phyloP scores from a whole-genome alignment of 2,329 filamentous ascomycete genomes.

The Aaosphaeria arxii region DNA sequence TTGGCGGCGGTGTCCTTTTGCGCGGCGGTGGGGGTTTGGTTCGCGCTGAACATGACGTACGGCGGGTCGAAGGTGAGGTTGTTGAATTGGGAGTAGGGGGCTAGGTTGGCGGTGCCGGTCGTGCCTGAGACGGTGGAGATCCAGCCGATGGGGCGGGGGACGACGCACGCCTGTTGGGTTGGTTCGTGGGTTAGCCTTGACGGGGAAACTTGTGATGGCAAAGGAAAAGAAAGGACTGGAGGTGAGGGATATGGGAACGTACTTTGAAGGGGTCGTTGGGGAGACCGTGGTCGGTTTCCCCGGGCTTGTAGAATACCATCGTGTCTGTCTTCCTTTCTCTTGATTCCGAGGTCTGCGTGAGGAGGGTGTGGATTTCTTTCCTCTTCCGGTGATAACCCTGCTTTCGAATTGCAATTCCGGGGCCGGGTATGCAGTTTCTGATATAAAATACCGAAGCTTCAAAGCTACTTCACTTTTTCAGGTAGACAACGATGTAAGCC shows the following conservation, averaged over 20 bases:
- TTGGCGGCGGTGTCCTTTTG: slow-evolving; percentile 60
- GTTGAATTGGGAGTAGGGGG: slow-evolving; percentile 62
- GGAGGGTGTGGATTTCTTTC: no score
- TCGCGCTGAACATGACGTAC: slow-evolving; percentile 61
- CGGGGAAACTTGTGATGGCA: neutral
- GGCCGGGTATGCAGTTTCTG: no score
- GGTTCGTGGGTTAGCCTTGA: neutral
- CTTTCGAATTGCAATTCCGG: no score
- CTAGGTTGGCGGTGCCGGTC: slow-evolving; percentile 52
- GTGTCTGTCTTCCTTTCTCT: neutral
- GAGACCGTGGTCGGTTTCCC: slow-evolving; percentile 51
- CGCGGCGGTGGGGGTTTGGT: slow-evolving; percentile 47
- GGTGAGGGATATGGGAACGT: neutral
- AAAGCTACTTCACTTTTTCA: no score
- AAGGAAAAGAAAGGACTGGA: neutral
- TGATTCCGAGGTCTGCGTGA: no score
- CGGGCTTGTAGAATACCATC: slow-evolving; percentile 52
- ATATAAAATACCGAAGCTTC: no score
- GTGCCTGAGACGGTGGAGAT: slow-evolving; percentile 53
- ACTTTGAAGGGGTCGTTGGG: slow-evolving; percentile 58
- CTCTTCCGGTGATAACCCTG: no score
- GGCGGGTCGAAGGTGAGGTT: slow-evolving; percentile 63
- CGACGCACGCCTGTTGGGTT: slow-evolving; percentile 49
- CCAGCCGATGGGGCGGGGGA: slow-evolving; percentile 63
- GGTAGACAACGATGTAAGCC: no score